A percentile compares a stretch with the other conserved stretches of the same genome.
Conservation (phyloP, 139 green algal genomes). For the Asterochloris erici region DNA sequence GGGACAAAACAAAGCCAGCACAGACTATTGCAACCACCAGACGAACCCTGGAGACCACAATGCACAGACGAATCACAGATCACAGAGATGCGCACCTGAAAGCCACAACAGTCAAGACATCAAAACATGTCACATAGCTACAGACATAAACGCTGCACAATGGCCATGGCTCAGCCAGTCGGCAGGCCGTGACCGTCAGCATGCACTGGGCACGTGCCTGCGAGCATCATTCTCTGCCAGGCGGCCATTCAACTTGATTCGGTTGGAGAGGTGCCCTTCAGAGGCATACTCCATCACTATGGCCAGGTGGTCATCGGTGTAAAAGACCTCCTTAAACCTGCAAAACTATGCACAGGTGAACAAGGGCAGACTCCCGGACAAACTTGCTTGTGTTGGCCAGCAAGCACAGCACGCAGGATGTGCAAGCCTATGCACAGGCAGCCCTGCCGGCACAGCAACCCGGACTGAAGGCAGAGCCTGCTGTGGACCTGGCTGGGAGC, state of each 20-base stretch:
- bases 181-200: too few species aligned
- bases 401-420: not conserved
- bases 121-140: not conserved
- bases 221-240: constrained; percentile 54
- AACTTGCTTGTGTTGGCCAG: not conserved
- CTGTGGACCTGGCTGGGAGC: not conserved
- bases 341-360: constrained; percentile 4
- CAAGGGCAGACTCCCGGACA: not conserved
- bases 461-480: too few species aligned
- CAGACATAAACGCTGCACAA: not conserved
- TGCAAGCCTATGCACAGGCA: not conserved
- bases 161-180: too few species aligned
- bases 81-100: too few species aligned
- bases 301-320: constrained; percentile 5
- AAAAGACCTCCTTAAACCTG: constrained; percentile 39
- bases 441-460: not conserved
- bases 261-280: constrained; percentile 47
- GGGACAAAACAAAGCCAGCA: not conserved
- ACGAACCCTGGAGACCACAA: too few species aligned
- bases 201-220: not conserved
- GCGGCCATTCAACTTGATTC: constrained; percentile 19
- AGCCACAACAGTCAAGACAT: too few species aligned
- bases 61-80: too few species aligned
- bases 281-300: constrained; percentile 75
- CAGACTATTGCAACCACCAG: too few species aligned